phyloP scores from a whole-genome alignment of 768 basidiomycete species.

The Tricholoma hemisulphureum region DNA sequence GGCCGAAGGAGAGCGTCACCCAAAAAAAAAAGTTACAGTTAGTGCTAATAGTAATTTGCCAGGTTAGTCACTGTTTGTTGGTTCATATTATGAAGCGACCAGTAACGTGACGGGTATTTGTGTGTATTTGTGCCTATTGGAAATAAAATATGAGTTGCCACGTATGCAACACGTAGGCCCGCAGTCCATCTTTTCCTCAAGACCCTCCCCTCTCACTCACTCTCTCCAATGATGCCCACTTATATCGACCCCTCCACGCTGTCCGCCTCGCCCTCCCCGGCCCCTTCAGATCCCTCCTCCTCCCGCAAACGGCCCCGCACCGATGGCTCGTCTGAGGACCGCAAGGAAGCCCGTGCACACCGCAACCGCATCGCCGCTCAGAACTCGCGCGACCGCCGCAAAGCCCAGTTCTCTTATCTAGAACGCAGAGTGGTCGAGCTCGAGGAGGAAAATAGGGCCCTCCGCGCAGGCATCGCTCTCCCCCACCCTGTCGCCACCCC shows the following conservation, averaged over 20 bases:
- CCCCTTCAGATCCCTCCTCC: constrained; percentile 29
- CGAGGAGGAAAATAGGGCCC: constrained; percentile 79
- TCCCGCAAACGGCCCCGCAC: constrained; percentile 76
- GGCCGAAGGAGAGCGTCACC: no score
- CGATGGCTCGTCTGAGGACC: constrained; percentile 65
- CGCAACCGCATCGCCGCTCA: constrained; percentile 93
- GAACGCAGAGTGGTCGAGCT: constrained; percentile 69
- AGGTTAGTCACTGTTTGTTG: no score
- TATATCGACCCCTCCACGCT: constrained; percentile 35
- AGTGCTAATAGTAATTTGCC: no score
- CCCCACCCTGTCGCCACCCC: constrained; percentile 20
- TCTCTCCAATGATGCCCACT: no score
- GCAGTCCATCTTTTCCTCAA: no score
- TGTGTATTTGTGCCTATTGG: no score
- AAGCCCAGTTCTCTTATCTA: constrained; percentile 73
- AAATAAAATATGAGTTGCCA: no score
- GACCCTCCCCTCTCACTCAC: no score
- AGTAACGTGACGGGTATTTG: no score
- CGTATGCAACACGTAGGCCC: no score
- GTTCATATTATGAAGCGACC: no score
- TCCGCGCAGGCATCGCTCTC: constrained; percentile 52
- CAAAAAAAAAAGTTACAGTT: no score
- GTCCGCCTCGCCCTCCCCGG: constrained; percentile 25
- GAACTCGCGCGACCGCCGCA: constrained; percentile 87
- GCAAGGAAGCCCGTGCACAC: constrained; percentile 85